Conservation (phyloP, 192 early-diverging fungal genomes). For the Thoreauomyces humboldtii region DNA sequence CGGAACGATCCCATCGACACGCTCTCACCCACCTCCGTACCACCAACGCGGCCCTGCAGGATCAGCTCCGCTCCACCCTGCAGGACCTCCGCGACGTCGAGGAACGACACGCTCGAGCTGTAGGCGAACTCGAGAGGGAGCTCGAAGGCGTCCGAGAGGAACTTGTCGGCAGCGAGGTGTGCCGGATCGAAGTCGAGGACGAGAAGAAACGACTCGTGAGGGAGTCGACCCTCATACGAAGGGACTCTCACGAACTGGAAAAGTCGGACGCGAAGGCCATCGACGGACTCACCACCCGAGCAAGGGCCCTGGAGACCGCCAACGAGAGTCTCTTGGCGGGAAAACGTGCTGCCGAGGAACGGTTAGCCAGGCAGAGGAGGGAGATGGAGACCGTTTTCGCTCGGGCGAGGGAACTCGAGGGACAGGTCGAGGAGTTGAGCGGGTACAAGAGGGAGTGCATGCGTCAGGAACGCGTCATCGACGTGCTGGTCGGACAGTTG, state of each 20-base stretch:
- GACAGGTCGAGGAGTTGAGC: neutral
- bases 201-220: conserved; percentile 24
- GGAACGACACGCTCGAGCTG: conserved; percentile 25
- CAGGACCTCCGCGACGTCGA: conserved; percentile 35
- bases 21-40: conserved; percentile 13
- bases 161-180: conserved; percentile 3
- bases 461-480: conserved; percentile 12
- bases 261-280: conserved; percentile 19
- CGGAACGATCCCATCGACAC: conserved; percentile 22
- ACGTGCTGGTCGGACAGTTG: conserved; percentile 36
- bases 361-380: neutral
- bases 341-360: conserved; percentile 7
- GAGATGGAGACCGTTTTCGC: conserved; percentile 12
- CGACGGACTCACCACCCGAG: neutral
- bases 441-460: neutral
- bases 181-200: conserved; percentile 24
- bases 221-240: conserved; percentile 4
- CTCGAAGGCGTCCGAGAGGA: conserved; percentile 38
- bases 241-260: conserved; percentile 12
- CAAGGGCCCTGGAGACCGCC: conserved; percentile 12
- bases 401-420: neutral
- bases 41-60: conserved; percentile 27
- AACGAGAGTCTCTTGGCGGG: conserved; percentile 5
- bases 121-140: conserved; percentile 33
- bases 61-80: conserved; percentile 27